Evolutionary conservation across 495 filamentous ascomycete species (phyloP).

Genomic region (Aspergillus carlsbadensis): DNA sequence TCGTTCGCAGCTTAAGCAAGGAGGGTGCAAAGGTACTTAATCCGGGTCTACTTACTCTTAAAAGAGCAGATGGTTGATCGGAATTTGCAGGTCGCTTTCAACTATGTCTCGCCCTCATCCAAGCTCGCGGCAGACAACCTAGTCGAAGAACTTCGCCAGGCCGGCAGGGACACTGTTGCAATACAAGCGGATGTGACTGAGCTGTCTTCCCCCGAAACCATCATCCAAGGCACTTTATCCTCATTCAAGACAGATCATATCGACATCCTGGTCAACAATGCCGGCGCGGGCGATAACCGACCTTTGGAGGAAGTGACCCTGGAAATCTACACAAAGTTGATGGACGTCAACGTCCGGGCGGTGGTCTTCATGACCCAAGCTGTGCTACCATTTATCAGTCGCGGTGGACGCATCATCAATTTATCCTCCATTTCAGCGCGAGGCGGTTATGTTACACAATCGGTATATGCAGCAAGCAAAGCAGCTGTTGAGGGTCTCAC

Average conservation of each 20-base stretch:
- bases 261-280: constrained; percentile 30
- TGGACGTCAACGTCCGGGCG: constrained; percentile 33
- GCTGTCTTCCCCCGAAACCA: constrained; percentile 1
- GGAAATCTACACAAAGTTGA: constrained; percentile 19
- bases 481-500: constrained; percentile 34
- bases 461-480: constrained; percentile 33
- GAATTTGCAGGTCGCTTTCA: constrained; percentile 19
- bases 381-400: constrained; percentile 39
- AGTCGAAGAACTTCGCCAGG: constrained; percentile 6
- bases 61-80: background rate
- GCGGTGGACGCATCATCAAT: constrained; percentile 45
- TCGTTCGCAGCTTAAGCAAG: constrained; percentile 37
- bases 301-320: constrained; percentile 20
- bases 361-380: constrained; percentile 40
- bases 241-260: constrained; percentile 22
- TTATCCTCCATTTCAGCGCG: constrained; percentile 42
- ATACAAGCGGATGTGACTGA: constrained; percentile 22
- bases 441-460: constrained; percentile 21
- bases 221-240: constrained; percentile 16
- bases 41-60: constrained; percentile 18
- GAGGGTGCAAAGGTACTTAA: constrained; percentile 37
- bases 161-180: constrained; percentile 8
- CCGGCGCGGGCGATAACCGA: constrained; percentile 15
- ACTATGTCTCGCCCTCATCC: constrained; percentile 20
- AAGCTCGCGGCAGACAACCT: constrained; percentile 12